A percentile compares a stretch with the other conserved stretches of the same genome.
phyloP scores from a whole-genome alignment of 148 eudicot genomes.

The Mesembryanthemum crystallinum region DNA sequence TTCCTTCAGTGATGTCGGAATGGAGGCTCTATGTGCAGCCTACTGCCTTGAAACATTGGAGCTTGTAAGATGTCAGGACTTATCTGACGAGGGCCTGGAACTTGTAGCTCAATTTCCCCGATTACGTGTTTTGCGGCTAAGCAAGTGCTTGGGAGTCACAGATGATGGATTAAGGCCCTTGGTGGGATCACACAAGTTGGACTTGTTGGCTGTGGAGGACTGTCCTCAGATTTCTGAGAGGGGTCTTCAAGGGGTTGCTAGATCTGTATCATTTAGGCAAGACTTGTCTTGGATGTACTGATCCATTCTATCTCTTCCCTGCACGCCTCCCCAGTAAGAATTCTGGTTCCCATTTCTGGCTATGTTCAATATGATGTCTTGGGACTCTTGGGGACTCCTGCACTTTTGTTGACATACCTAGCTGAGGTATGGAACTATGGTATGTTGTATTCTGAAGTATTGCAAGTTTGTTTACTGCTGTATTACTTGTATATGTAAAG shows the following conservation, averaged over 20 bases:
- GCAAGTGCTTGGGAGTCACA: constrained; percentile 71
- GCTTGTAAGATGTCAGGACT: constrained; percentile 79
- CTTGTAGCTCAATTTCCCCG: constrained; percentile 44
- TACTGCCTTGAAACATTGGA: constrained; percentile 55
- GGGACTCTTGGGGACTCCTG: no score
- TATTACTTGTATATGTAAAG: no score
- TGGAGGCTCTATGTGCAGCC: constrained; percentile 69
- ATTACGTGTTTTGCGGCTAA: constrained; percentile 52
- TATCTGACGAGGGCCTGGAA: constrained; percentile 74
- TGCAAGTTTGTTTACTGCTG: no score
- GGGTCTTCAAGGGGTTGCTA: constrained; percentile 67
- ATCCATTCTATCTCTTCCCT: constrained; percentile 8
- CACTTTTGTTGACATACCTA: no score
- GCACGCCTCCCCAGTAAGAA: no score
- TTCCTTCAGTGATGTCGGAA: constrained; percentile 65
- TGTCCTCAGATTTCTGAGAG: constrained; percentile 77
- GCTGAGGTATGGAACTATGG: no score
- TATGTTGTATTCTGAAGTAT: no score
- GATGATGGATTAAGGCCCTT: constrained; percentile 74
- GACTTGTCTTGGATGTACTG: constrained; percentile 89
- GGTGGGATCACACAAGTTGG: constrained; percentile 51
- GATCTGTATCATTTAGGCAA: constrained; percentile 57
- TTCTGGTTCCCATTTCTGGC: no score
- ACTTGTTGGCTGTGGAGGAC: constrained; percentile 53
- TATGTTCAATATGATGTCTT: no score